Base-by-base conservation (phyloP, 164 flowering plant genomes). In the Pachysandra terminalis region DNA sequence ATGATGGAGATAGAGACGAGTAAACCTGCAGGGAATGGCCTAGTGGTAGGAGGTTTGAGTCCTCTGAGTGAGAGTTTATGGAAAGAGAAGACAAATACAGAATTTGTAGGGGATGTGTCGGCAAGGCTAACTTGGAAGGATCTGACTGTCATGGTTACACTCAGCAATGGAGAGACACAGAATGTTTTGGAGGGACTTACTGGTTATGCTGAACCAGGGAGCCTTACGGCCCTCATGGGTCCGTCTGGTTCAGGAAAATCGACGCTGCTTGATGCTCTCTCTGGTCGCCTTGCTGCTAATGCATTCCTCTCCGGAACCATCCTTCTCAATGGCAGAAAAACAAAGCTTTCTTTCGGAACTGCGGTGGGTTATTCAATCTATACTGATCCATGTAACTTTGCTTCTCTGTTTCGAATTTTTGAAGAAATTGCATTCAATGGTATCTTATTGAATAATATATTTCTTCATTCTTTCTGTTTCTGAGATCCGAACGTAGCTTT, bases 221-320 rank as follows among this genome's bases (percentile, higher is more conserved):
- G 76, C 19, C 68, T 93, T 45, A 93, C 87, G 0, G 95, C 95
- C 2, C 88, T 93, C 63, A 93, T 93, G 98, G 98, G 98, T 5
- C 98, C 98, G 12, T 90, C 98, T 22, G 96, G 96, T 54, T 93
- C 98, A 0, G 98, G 98, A 0, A 93, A 93, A 70, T 93, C 98
- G 0, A 93, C 96, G 2, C 79, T 93, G 19, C 95, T 93, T 3
- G 98, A 93, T 67, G 95, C 98, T 15, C 89, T 93, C 19, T 82
- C 98, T 15, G 80, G 98, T 57, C 88, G 98, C 21, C 84, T 90
- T 4, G 98, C 98, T 9, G 66, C 96, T 32, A 93, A 93, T 66
- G 96, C 96, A 13, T 93, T 93, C 77, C 87, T 85, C 27, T 86
- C 95, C 2, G 98, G 98, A 1, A 68, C 86, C 70, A 77, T 90